Base-by-base conservation (phyloP, 306 rosid genomes). In the Hylodesmum podocarpum region DNA sequence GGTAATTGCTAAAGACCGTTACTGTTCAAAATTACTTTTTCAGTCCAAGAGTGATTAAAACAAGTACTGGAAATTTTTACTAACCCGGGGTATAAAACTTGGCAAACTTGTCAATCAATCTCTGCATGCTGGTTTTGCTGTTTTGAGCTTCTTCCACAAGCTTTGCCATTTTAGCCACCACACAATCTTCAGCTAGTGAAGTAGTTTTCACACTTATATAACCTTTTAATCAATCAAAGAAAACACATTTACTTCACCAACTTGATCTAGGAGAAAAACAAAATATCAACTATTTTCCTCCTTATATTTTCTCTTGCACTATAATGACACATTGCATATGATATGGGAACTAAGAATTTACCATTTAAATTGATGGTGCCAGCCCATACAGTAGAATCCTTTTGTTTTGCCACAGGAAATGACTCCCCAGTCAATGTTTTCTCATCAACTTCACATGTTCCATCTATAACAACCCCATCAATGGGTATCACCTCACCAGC, bases 81-180 rank as follows among this genome's bases (percentile, higher is more conserved):
- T 65, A 46, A 95, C 99, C 91, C 55, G 99, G 99, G 58, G 99
- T 96, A 74, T 96, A 96, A 87, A 81, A 92, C 80, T 86, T 87
- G 19, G 98, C 85, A 77, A 90, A 96, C 44, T 91, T 84, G 82
- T 96, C 99, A 28, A 96, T 91, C 76, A 91, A 66, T 79, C 90
- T 89, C 69, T 96, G 94, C 50, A 92, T 88, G 44, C 73, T 81
- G 53, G 98, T 75, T 83, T 92, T 96, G 75, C 95, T 91, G 88
- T 88, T 92, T 49, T 92, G 97, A 34, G 99, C 99, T 78, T 91
- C 98, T 88, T 96, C 98, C 2, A 96, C 99, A 39, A 96, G 96
- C 86, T 86, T 92, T 16, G 91, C 88, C 99, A 96, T 92, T 86
- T 96, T 92, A 68, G 99, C 92, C 83, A 96, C 97, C 66, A 90